Evolutionary conservation across 2,329 filamentous ascomycete genomes (phyloP), one percentile per base, ranked within the genome.

Genomic region (Lasiodiplodia citricola): DNA sequence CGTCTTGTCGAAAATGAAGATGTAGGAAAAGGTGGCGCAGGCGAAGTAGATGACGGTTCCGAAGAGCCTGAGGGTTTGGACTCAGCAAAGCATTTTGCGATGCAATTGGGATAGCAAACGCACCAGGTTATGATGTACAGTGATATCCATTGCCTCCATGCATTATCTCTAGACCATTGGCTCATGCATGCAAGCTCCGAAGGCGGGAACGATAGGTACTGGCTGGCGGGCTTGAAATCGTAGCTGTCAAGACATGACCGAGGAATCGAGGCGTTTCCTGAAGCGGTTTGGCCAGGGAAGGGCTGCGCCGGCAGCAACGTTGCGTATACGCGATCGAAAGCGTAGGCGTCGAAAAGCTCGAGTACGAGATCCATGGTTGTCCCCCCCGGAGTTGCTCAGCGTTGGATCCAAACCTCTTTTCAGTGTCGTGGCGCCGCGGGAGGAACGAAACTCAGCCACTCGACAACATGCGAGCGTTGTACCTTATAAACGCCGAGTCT

Each of bases 51-150:
- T 21, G 55, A 37, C 55, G 28, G 31, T 57, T 6, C 55, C 55
- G 31, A 57, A 57, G 6, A 57, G 55, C 55, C 55, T 57, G n/a
- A 8, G 1, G 10, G 11, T 10, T 10, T 7, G 25, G 25, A 4
- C 14, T 25, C 62, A 37, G 69, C 69, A 38, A 68, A 16, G 5
- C 25, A 16, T 51, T 56, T 35, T 18, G 35, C 37, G 21, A 4
- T 54, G 51, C 21, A 54, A 23, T 23, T 10, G n/a, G 13, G 13
- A 13, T 8, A 23, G 51, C 14, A 50, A 47, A 69, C 72, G 80
- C 83, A 97, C 95, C 93, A 97, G 74, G 93, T 94, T 69, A 97
- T 93, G 60, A 96, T 76, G 79, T 92, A 97, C 69, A 97, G 84
- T 50, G 91, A 92, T 62, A 92, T 76, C 56, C 86, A 82, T 80